These are phyloP conservation scores for Fusarium torreyae DNA, from an alignment of 2,329 filamentous ascomycete genomes.

Conservation along the genomic window DNA sequence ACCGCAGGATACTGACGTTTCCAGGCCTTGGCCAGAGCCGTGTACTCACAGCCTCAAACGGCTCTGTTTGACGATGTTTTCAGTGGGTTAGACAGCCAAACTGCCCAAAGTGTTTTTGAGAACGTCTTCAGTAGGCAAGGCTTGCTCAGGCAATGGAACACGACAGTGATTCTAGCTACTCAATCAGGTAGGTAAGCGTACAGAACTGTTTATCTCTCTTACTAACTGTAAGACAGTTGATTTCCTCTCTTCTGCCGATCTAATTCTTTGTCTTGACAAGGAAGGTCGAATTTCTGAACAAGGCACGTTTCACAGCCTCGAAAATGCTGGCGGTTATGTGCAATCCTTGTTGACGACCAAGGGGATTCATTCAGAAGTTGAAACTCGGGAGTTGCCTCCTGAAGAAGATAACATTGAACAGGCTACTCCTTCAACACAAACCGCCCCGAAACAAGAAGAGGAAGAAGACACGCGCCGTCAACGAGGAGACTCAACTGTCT, in stretches of 20 bases:
- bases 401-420: neutral
- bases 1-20: conserved; percentile 3
- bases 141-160: conserved; percentile 48
- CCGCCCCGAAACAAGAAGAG: neutral
- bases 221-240: conserved; percentile 47
- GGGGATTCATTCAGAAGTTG: neutral
- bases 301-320: conserved; percentile 50
- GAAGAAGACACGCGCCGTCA: conserved; percentile 47
- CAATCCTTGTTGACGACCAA: conserved; percentile 8
- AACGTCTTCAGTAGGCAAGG: conserved; percentile 50
- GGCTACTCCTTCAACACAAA: conserved; percentile 17
- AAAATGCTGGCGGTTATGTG: conserved; percentile 22
- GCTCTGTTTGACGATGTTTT: conserved; percentile 59
- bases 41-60: conserved; percentile 54
- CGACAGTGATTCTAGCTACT: conserved; percentile 58
- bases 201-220: neutral
- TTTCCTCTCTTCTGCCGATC: conserved; percentile 49
- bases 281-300: conserved; percentile 49
- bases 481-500: conserved; percentile 50
- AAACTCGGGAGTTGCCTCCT: too few relatives aligned
- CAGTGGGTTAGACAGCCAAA: conserved; percentile 56
- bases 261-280: conserved; percentile 40
- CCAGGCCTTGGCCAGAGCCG: conserved; percentile 57
- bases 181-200: conserved; percentile 46
- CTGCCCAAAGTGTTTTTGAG: conserved; percentile 52